Percentiles rank a stretch among this genome's conserved stretches.
These are phyloP conservation scores for Metrosideros polymorpha DNA, from an alignment of 441 rosid genomes.

Conservation along the genomic window DNA sequence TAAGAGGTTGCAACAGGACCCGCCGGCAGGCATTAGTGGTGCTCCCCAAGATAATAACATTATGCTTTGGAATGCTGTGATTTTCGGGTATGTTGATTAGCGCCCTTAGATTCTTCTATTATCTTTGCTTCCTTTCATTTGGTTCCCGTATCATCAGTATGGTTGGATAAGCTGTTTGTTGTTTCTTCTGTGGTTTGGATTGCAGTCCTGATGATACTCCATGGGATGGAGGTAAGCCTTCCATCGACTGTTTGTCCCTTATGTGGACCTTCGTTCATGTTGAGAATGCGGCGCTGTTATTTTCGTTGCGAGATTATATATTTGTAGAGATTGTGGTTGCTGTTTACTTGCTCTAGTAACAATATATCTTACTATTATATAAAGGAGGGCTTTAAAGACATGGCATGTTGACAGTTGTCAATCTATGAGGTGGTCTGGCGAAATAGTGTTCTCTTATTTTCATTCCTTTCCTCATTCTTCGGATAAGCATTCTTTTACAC, in stretches of 20 bases:
- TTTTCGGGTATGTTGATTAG: conserved; percentile 40
- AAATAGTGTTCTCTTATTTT: background rate
- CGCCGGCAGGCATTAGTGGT: conserved; percentile 71
- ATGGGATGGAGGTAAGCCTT: conserved; percentile 65
- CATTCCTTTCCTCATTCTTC: background rate
- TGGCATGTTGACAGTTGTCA: background rate
- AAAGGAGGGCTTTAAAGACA: background rate
- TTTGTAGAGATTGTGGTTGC: background rate
- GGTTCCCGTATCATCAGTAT: background rate
- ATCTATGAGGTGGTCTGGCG: background rate
- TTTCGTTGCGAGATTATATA: background rate
- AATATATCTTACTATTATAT: background rate
- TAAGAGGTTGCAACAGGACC: conserved; percentile 75
- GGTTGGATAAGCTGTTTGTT: background rate
- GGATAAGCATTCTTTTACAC: background rate
- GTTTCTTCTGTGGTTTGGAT: conserved; percentile 10
- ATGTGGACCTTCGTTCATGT: background rate
- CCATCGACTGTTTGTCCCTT: background rate
- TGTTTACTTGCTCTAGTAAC: background rate
- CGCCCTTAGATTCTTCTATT: background rate
- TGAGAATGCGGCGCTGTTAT: background rate
- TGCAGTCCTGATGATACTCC: conserved; percentile 72
- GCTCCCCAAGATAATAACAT: conserved; percentile 73
- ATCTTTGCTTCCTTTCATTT: background rate
- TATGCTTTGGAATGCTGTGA: conserved; percentile 71